Conservation (phyloP, 257 asterid genomes). For the Solanum gracilifrons region DNA sequence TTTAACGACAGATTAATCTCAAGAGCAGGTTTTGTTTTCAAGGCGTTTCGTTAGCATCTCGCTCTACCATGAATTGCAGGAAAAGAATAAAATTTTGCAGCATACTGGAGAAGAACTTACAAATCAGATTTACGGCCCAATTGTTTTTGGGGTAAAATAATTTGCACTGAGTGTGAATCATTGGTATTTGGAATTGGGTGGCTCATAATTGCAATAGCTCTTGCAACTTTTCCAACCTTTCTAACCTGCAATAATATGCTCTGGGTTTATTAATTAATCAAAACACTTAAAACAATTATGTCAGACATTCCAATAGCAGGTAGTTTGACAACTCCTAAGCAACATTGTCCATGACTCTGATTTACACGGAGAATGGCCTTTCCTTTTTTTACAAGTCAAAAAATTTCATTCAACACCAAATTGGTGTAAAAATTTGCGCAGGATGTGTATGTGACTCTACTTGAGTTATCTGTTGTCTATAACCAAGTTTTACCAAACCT, state of each 20-base stretch:
- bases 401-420: background rate
- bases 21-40: background rate
- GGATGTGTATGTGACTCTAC: background rate
- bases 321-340: background rate
- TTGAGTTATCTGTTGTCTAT: background rate
- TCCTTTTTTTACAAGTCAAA: background rate
- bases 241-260: conserved; percentile 31
- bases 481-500: background rate
- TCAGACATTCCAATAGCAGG: background rate
- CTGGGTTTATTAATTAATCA: background rate
- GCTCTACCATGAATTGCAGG: background rate
- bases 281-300: background rate
- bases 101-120: conserved; percentile 31
- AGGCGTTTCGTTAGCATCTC: background rate
- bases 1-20: background rate
- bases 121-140: conserved; percentile 86
- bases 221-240: conserved; percentile 82
- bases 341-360: background rate
- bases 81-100: background rate
- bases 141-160: conserved; percentile 94
- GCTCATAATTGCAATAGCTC: conserved; percentile 94
- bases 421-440: background rate
- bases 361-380: background rate
- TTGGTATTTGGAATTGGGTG: conserved; percentile 87
- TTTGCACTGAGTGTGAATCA: conserved; percentile 78